Percentiles rank a stretch among this genome's conserved stretches.
Evolutionary conservation across 345 rosid genomes (phyloP).

Genomic region (Cochlearia excelsa): DNA sequence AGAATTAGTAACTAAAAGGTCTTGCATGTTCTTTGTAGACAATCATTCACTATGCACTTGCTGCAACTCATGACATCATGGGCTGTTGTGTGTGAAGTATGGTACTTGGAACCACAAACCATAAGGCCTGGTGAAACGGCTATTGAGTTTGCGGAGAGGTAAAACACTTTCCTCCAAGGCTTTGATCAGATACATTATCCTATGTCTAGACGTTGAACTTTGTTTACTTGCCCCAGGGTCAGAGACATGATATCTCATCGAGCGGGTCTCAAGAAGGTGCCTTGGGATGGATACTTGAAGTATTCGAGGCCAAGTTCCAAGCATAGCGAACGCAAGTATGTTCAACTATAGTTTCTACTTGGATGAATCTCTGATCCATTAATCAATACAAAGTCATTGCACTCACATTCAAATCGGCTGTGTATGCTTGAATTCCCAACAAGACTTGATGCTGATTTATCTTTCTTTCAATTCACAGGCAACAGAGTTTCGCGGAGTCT

Average conservation of each 20-base stretch:
- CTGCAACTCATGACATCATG: constrained; percentile 98
- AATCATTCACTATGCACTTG: constrained; percentile 94
- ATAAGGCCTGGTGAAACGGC: constrained; percentile 81
- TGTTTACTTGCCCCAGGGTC: constrained; percentile 49
- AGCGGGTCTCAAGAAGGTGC: constrained; percentile 94
- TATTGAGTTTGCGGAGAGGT: constrained; percentile 99
- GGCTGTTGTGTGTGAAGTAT: constrained; percentile 99
- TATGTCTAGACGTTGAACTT: neutral
- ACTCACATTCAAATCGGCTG: neutral
- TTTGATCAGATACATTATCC: constrained; percentile 6
- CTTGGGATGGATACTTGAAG: constrained; percentile 99
- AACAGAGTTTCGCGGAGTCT: constrained; percentile 82
- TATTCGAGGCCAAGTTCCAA: constrained; percentile 92
- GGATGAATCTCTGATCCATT: too few relatives aligned
- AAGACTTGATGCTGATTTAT: constrained; percentile 23
- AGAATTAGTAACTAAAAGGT: neutral
- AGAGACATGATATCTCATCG: constrained; percentile 84
- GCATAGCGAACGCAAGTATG: constrained; percentile 95
- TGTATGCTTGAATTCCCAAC: constrained; percentile 3
- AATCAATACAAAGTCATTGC: neutral
- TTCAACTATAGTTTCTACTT: neutral
- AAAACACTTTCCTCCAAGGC: neutral
- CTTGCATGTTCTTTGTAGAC: constrained; percentile 50
- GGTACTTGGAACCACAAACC: constrained; percentile 96
- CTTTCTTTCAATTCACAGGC: constrained; percentile 52